Conservation (phyloP, 148 eudicot genomes). For the Heliamphora exappendiculata region DNA sequence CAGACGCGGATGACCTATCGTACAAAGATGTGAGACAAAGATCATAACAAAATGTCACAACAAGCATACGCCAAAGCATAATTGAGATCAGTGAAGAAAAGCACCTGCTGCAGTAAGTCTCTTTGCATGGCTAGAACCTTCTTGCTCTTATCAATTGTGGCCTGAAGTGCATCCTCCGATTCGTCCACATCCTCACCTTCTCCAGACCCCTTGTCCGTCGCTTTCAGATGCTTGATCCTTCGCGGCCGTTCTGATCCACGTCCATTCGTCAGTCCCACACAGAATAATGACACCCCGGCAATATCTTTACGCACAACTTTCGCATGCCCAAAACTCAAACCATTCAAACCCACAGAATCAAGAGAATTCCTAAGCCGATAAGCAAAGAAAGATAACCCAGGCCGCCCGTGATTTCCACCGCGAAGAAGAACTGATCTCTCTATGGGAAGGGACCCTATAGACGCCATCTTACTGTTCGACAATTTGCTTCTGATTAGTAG, state of each 20-base stretch:
- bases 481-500: slow-evolving; percentile 33
- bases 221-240: slow-evolving; percentile 31
- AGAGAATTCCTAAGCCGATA: slow-evolving; percentile 21
- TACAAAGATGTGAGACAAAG: no score
- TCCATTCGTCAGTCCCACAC: slow-evolving; percentile 24
- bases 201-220: slow-evolving; percentile 26
- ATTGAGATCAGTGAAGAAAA: background rate
- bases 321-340: slow-evolving; percentile 12
- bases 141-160: slow-evolving; percentile 75
- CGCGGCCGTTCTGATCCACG: slow-evolving; percentile 16
- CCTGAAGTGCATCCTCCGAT: slow-evolving; percentile 61
- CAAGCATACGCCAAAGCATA: background rate
- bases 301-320: slow-evolving; percentile 20
- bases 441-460: slow-evolving; percentile 42
- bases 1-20: no score
- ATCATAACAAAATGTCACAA: no score
- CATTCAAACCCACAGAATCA: slow-evolving; percentile 23
- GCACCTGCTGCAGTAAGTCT: slow-evolving; percentile 64
- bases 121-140: slow-evolving; percentile 67
- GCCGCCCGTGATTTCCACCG: slow-evolving; percentile 16
- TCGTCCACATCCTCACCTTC: slow-evolving; percentile 33
- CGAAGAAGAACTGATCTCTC: slow-evolving; percentile 38
- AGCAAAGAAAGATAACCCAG: slow-evolving; percentile 27
- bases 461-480: slow-evolving; percentile 56
- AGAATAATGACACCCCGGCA: slow-evolving; percentile 20